These are phyloP conservation scores for Didymella pomorum DNA, from an alignment of 2,329 filamentous ascomycete genomes.

Conservation along the genomic window DNA sequence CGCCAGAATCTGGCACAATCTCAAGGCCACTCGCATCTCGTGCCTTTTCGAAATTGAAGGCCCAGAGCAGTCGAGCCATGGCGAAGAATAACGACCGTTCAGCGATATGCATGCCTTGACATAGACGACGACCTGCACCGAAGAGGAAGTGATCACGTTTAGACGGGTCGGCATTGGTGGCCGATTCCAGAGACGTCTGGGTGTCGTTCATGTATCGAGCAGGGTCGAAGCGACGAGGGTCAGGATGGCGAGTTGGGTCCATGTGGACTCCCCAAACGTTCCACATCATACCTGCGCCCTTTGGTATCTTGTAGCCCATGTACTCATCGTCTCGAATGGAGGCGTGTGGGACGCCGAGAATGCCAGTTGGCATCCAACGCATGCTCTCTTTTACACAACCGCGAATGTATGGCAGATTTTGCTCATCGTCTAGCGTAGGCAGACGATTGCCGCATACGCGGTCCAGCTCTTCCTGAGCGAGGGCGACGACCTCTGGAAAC, in stretches of 20 bases:
- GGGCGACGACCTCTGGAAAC: slow-evolving; percentile 31
- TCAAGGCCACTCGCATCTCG: slow-evolving; percentile 9
- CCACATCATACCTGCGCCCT: slow-evolving; percentile 44
- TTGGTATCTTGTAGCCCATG: slow-evolving; percentile 49
- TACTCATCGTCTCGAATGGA: slow-evolving; percentile 39
- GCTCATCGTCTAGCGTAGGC: slow-evolving; percentile 38
- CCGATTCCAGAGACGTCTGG: slow-evolving; percentile 43
- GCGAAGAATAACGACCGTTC: slow-evolving; percentile 43
- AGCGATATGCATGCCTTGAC: slow-evolving; percentile 51
- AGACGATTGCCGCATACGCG: slow-evolving; percentile 41
- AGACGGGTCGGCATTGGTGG: slow-evolving; percentile 37
- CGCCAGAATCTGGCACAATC: slow-evolving; percentile 22
- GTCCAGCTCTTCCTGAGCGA: slow-evolving; percentile 42
- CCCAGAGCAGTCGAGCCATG: slow-evolving; percentile 47
- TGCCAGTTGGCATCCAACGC: slow-evolving; percentile 43
- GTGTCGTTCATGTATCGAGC: slow-evolving; percentile 46
- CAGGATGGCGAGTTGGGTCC: slow-evolving; percentile 54
- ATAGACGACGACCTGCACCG: slow-evolving; percentile 50
- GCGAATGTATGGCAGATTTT: slow-evolving; percentile 37
- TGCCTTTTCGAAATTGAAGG: slow-evolving; percentile 34
- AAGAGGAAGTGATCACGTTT: slow-evolving; percentile 51
- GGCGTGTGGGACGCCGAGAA: slow-evolving; percentile 38
- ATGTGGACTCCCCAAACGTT: slow-evolving; percentile 46
- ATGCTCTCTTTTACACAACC: slow-evolving; percentile 40
- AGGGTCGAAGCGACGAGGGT: slow-evolving; percentile 57